Conservation (phyloP, 2,329 filamentous ascomycete species). For the Metarhizium sp. region DNA sequence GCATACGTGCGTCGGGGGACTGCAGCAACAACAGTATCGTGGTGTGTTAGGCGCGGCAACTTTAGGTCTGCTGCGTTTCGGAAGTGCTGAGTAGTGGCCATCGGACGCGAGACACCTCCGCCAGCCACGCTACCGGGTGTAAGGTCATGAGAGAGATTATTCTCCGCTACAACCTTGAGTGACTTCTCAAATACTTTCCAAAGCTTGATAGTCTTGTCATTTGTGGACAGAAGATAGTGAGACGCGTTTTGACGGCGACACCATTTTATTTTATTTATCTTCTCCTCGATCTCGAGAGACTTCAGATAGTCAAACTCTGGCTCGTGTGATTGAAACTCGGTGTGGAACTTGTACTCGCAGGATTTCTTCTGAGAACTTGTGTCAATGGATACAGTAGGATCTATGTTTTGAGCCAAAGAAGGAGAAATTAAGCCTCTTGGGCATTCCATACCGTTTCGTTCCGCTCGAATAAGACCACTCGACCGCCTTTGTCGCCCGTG, state of each 20-base stretch:
- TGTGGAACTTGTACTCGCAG: conserved; percentile 99
- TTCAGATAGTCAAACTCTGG: conserved; percentile 99
- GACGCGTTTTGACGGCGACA: conserved; percentile 96
- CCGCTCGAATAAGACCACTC: conserved; percentile 79
- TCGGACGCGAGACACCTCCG: conserved; percentile 66
- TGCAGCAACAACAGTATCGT: conserved; percentile 95
- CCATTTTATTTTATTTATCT: conserved; percentile 99
- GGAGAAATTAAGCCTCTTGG: not conserved
- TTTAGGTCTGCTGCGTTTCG: conserved; percentile 76
- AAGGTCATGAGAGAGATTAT: conserved; percentile 91
- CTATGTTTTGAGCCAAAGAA: not conserved
- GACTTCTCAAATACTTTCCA: conserved; percentile 99
- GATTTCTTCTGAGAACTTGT: conserved; percentile 76
- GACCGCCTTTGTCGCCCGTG: conserved; percentile 81
- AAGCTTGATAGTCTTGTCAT: conserved; percentile 99
- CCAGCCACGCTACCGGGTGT: conserved; percentile 67
- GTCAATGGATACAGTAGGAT: not conserved
- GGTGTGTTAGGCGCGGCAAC: conserved; percentile 90
- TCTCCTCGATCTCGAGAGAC: conserved; percentile 98
- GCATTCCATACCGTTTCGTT: conserved; percentile 74
- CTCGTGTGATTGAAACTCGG: conserved; percentile 98
- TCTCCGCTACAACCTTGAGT: conserved; percentile 96
- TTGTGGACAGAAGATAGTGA: conserved; percentile 95
- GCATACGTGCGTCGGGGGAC: conserved; percentile 94
- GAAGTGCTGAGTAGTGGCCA: conserved; percentile 61